A percentile compares a stretch with the other conserved stretches of the same genome.
These are phyloP conservation scores for Alnus glutinosa DNA, from an alignment of 306 rosid genomes.

Conservation along the genomic window DNA sequence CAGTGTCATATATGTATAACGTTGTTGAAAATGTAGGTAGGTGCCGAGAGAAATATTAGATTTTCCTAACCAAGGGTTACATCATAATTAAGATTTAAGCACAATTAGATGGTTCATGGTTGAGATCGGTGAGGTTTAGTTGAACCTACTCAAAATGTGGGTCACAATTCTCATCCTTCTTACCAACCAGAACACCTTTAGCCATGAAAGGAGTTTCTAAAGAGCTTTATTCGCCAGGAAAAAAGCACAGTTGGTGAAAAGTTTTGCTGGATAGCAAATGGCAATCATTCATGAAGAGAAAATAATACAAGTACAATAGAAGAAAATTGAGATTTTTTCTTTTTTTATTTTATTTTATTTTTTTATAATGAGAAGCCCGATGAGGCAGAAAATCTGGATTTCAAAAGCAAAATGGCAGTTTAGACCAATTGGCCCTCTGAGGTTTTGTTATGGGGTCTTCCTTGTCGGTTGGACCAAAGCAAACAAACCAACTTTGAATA, in stretches of 20 bases:
- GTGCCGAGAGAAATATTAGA: no score
- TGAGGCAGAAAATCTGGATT: not conserved
- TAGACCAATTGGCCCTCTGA: not conserved
- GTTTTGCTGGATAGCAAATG: not conserved
- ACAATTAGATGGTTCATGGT: slow-evolving; percentile 17
- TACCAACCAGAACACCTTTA: slow-evolving; percentile 13
- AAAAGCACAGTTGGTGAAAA: not conserved
- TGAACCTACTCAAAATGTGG: slow-evolving; percentile 16
- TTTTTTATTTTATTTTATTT: not conserved
- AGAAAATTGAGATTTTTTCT: not conserved
- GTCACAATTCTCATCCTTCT: slow-evolving; percentile 26
- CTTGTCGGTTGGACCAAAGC: slow-evolving; percentile 1
- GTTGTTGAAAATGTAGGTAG: no score
- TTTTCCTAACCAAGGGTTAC: no score
- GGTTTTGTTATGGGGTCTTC: not conserved
- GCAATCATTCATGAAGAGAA: not conserved
- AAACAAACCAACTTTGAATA: not conserved
- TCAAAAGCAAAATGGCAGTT: not conserved
- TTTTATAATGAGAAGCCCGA: no score
- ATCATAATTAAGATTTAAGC: no score
- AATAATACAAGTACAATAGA: not conserved
- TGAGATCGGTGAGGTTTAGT: slow-evolving; percentile 12
- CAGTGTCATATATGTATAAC: no score
- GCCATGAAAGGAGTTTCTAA: not conserved
- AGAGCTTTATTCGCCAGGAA: not conserved